Evolutionary conservation across 257 asterid genomes (phyloP), one percentile per base, ranked within the genome.

Genomic region (Solanum pimpinellifolium): DNA sequence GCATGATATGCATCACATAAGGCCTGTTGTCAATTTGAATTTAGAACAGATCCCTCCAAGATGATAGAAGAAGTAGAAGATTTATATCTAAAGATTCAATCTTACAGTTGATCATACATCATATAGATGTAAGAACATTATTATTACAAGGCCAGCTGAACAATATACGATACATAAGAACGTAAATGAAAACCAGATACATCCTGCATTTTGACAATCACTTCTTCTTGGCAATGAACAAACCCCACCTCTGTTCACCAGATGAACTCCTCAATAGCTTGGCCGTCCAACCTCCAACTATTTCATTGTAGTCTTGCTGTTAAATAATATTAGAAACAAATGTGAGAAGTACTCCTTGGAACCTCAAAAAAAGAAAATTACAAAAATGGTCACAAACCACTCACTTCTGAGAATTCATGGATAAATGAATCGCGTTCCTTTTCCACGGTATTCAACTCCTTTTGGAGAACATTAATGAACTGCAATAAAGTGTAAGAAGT

Each of bases 231-330:
- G 96, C 98, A 68, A 95, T 93, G 35, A 97, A 97, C 92, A 97
- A 89, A 85, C 99, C 99, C 99, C 99, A 95, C 89, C 94, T 92
- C 93, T 97, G 99, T 93, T 97, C 99, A 7, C 99, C 99, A 1
- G 96, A 91, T 56, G 98, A 90, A 86, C 91, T 95, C 88, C 99
- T 85, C 42, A 89, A 60, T n/a, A 95, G 92, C 94, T 96, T 96
- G 11, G 98, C 95, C 8, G 93, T 93, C 99, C 99, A 96, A 6
- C 98, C 98, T 66, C 95, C 97, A 13, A 95, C 97, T 59, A 96
- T 96, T 11, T 94, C 97, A 65, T 92, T 87, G 72, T 90, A 92
- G 89, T 90, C 95, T 80, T 91, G 91, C 95, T 92, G 91, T 77
- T 69, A 25, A 74, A 70, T 29, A 81, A 75, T 21, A 83, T 56